phyloP scores from a whole-genome alignment of 2,329 filamentous ascomycete genomes.

The Epichloe sibirici region DNA sequence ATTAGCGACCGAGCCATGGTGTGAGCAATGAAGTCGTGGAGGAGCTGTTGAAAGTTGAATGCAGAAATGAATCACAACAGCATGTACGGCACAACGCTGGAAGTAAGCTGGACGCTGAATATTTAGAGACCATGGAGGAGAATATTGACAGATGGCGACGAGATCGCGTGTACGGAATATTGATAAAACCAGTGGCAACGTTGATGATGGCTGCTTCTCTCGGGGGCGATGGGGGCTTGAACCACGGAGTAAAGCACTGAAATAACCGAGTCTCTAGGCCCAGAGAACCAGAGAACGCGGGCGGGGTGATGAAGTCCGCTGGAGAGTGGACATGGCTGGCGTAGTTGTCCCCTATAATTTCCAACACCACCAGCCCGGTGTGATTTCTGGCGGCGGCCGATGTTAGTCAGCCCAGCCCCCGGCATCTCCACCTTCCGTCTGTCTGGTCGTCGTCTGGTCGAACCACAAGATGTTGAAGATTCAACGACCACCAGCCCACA shows the following conservation, averaged over 20 bases:
- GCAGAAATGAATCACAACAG: too few species aligned
- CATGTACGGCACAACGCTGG: too few species aligned
- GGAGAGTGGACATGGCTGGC: neutral
- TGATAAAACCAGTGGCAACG: too few species aligned
- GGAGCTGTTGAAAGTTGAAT: neutral
- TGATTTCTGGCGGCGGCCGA: neutral
- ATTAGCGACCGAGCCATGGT: conserved; percentile 17
- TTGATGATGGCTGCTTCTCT: too few species aligned
- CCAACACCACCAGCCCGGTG: neutral
- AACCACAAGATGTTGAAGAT: neutral
- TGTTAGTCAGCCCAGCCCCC: neutral
- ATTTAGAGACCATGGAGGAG: neutral
- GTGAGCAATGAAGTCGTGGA: neutral
- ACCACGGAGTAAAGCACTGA: too few species aligned
- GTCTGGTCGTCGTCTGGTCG: too few species aligned
- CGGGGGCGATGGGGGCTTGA: too few species aligned
- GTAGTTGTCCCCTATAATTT: too few species aligned
- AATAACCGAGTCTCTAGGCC: too few species aligned
- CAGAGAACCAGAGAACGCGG: too few species aligned
- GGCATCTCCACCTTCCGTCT: neutral
- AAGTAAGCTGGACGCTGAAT: neutral
- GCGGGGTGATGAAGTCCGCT: too few species aligned
- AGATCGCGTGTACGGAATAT: neutral
- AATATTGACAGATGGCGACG: too few species aligned
- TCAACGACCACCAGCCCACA: neutral